Base-by-base conservation (phyloP, 1,139 yeast species). In the Kazachstania sp. region DNA sequence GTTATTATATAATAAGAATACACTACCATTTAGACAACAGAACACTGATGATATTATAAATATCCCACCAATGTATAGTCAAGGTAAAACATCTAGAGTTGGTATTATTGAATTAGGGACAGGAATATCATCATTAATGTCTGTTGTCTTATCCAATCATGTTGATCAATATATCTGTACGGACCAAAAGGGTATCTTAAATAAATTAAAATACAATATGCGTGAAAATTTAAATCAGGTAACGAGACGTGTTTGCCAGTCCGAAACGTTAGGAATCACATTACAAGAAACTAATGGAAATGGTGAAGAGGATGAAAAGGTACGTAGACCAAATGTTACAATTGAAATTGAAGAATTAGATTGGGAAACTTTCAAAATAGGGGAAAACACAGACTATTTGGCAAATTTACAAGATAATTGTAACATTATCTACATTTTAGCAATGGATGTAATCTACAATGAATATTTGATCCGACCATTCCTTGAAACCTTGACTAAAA, bases 391-490 rank as follows among this genome's bases (percentile, higher is more conserved):
- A 18, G 53, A 54, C 7, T 49, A 40, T 18, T 43, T 51, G 1
- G 15, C 35, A 6, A 36, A 44, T 12, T 34, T 50, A 16, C 26
- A 39, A 19, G 20, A 43, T 23, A 28, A 34, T 8, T 44, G 43
- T 9, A 41, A 48, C 4, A 40, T 46, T 2, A 45, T 60, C 3
- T 54, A 53, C 36, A 55, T 63, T 9, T 8, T 64, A 4, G 66
- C 67, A 8, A 56, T 64, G 61, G 68, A 64, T 49, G 67, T 63
- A 6, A 59, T 64, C 5, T 64, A 64, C 55, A 64, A 64, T 43
- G 67, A 62, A 35, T 64, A 53, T 42, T 50, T 64, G 15, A 61
- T 64, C 11, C 52, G 49, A 3, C 66, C 67, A 3, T 61, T 60
- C 41, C 47, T 64, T n/a, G 43, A 51, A 12, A 60, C 65, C 4